phyloP scores from a whole-genome alignment of 139 green algal species.

The Closterium sp. region DNA sequence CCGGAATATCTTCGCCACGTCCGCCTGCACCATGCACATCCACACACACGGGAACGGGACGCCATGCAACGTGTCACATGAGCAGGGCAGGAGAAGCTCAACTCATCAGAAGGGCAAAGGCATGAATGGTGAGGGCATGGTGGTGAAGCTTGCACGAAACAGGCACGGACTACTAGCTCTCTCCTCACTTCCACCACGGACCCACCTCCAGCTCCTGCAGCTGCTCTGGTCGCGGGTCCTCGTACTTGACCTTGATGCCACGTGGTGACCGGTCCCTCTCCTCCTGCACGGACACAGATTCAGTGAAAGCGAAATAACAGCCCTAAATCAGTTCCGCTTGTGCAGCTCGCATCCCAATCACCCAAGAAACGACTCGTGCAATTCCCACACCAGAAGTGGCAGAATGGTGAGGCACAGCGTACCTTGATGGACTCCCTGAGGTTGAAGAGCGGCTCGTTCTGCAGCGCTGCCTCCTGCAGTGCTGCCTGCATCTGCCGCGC shows the following conservation, averaged over 20 bases:
- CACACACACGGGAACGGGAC: background rate
- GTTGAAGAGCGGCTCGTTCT: conserved; percentile 23
- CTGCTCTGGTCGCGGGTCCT: conserved; percentile 52
- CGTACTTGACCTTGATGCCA: conserved; percentile 50
- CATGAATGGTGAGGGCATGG: too few relatives aligned
- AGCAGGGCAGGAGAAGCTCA: too few relatives aligned
- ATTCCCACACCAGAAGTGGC: too few relatives aligned
- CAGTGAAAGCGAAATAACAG: background rate
- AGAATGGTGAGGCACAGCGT: background rate
- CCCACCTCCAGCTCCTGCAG: conserved; percentile 47
- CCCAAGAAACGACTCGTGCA: background rate
- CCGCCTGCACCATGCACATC: background rate
- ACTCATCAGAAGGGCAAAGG: too few relatives aligned
- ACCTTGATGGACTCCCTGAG: conserved; percentile 38
- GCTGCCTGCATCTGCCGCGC: background rate
- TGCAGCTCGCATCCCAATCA: background rate
- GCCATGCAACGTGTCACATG: too few relatives aligned
- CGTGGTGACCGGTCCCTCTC: conserved; percentile 55
- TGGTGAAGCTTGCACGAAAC: too few relatives aligned
- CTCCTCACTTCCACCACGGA: background rate
- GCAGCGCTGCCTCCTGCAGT: conserved; percentile 2
- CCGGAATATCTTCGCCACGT: conserved; percentile 35
- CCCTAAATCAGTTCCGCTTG: background rate
- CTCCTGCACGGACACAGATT: background rate
- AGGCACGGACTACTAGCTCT: background rate